These are phyloP conservation scores for Cordyceps javanica DNA, from an alignment of 2,329 filamentous ascomycete genomes.

Conservation along the genomic window DNA sequence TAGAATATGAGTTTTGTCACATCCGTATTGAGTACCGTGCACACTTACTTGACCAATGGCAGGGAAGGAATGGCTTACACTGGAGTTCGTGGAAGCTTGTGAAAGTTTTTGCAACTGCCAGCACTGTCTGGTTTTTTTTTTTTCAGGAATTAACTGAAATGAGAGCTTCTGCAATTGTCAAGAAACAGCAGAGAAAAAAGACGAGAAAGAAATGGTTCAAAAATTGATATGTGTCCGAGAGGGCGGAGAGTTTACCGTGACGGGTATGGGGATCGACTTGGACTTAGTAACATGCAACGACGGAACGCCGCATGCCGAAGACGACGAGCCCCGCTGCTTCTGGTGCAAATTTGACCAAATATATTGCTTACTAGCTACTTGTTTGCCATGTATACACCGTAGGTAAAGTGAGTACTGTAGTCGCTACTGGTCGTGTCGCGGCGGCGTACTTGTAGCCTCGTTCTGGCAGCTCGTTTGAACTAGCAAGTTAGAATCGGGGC, in stretches of 20 bases:
- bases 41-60: too few relatives aligned
- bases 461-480: background rate
- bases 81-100: too few relatives aligned
- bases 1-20: too few relatives aligned
- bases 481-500: background rate
- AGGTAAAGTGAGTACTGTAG: too few relatives aligned
- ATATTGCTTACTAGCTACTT: background rate
- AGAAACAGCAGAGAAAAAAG: background rate
- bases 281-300: background rate
- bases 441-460: background rate
- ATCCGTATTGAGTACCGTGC: too few relatives aligned
- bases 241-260: background rate
- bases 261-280: background rate
- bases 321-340: background rate
- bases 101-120: too few relatives aligned
- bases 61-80: too few relatives aligned
- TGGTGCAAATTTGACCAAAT: too few relatives aligned
- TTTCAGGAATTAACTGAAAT: too few relatives aligned
- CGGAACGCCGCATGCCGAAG: background rate
- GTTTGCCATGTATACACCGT: too few relatives aligned
- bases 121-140: too few relatives aligned
- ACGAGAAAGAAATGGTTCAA: background rate
- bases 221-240: background rate
- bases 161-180: too few relatives aligned
- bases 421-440: background rate